phyloP scores from a whole-genome alignment of 1,284 basidiomycete genomes.

The Serendipita sp. region DNA sequence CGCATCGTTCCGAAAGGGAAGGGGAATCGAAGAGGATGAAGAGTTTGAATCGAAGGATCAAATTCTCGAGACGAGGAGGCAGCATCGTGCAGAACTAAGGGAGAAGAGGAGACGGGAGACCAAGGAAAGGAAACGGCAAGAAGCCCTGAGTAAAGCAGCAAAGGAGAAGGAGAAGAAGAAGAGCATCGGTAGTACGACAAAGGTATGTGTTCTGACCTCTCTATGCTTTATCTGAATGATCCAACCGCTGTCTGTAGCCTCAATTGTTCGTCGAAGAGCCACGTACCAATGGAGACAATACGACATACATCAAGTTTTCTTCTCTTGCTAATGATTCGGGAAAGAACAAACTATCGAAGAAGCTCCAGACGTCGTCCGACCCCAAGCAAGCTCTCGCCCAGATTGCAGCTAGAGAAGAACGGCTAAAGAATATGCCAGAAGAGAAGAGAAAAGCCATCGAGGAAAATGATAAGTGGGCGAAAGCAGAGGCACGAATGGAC shows the following conservation, averaged over 20 bases:
- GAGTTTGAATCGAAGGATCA: constrained; percentile 47
- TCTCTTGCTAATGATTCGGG: constrained; percentile 29
- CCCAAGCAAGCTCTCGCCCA: constrained; percentile 73
- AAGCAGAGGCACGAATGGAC: constrained; percentile 69
- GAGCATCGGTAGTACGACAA: constrained; percentile 31
- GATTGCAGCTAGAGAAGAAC: constrained; percentile 57
- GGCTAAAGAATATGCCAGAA: constrained; percentile 55
- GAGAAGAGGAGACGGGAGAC: constrained; percentile 74
- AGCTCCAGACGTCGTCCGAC: constrained; percentile 58
- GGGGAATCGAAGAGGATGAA: constrained; percentile 31
- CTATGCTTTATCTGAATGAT: background rate
- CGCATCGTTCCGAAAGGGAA: constrained; percentile 41
- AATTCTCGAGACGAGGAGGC: constrained; percentile 63
- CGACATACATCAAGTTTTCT: constrained; percentile 59
- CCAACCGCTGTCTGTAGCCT: constrained; percentile 29
- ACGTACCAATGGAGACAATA: constrained; percentile 16
- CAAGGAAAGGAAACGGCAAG: constrained; percentile 57
- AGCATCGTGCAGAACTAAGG: constrained; percentile 63
- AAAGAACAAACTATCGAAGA: constrained; percentile 28
- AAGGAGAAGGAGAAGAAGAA: constrained; percentile 34
- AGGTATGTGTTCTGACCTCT: constrained; percentile 28
- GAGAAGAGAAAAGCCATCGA: constrained; percentile 65
- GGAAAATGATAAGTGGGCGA: constrained; percentile 74
- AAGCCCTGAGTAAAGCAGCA: constrained; percentile 23
- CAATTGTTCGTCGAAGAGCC: constrained; percentile 48